These are phyloP conservation scores for Orbilia javanica DNA, from an alignment of 2,329 filamentous ascomycete genomes.

Conservation along the genomic window DNA sequence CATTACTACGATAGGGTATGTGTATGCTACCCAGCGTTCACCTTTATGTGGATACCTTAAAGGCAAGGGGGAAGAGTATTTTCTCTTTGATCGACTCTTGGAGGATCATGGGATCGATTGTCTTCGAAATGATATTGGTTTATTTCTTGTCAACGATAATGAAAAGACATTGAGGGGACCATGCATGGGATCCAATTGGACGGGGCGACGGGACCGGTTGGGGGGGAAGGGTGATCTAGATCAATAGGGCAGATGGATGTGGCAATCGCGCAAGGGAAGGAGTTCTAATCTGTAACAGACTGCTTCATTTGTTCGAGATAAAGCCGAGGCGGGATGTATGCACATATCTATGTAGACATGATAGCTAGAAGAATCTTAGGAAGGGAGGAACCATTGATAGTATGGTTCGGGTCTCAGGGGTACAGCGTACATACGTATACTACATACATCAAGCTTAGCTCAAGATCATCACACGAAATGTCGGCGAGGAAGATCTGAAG, in stretches of 20 bases:
- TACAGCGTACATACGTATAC: neutral
- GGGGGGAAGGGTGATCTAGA: constrained; percentile 3
- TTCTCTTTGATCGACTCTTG: no score
- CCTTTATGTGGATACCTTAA: neutral
- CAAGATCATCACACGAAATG: neutral
- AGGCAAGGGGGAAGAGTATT: neutral
- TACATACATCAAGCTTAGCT: neutral
- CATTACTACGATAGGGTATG: no score
- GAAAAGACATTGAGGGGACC: neutral
- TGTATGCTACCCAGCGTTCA: no score
- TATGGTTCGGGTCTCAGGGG: neutral
- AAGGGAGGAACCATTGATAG: neutral
- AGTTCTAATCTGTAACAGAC: neutral
- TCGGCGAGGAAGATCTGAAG: neutral
- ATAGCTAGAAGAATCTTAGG: neutral
- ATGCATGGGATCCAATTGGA: neutral
- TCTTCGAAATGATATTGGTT: neutral
- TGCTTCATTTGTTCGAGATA: neutral
- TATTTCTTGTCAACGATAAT: neutral
- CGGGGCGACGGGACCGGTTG: neutral
- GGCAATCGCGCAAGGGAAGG: neutral
- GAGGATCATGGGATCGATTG: neutral
- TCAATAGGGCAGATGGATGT: neutral
- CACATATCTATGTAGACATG: neutral
- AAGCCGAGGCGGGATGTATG: neutral